Conservation (phyloP, 2,329 filamentous ascomycete genomes). For the Paecilomyces sp. region DNA sequence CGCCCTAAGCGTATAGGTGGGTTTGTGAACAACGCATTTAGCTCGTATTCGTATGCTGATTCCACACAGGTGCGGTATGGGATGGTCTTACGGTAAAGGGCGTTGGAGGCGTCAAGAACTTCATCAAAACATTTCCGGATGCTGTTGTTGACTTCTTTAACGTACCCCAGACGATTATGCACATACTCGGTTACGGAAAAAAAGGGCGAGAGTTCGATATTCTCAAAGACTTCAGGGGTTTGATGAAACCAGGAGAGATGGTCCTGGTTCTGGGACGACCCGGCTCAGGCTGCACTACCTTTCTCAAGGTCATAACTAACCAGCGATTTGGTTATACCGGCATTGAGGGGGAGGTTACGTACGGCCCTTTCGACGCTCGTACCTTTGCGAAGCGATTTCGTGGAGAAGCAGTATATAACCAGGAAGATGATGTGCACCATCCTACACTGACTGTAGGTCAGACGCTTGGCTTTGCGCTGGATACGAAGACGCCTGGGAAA, state of each 20-base stretch:
- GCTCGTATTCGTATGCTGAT: background rate
- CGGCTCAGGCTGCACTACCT: constrained; percentile 61
- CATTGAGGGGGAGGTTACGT: constrained; percentile 48
- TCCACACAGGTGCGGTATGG: constrained; percentile 62
- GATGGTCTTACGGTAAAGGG: constrained; percentile 64
- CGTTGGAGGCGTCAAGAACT: constrained; percentile 56
- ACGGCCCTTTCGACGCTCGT: constrained; percentile 49
- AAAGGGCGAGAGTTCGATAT: constrained; percentile 10
- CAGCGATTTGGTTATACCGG: constrained; percentile 54
- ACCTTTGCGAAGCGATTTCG: constrained; percentile 44
- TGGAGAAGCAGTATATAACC: constrained; percentile 60
- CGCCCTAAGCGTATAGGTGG: constrained; percentile 65
- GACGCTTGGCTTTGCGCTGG: constrained; percentile 66
- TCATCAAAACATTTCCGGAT: constrained; percentile 42
- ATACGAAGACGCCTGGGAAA: constrained; percentile 60
- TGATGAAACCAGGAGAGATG: constrained; percentile 33
- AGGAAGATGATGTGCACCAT: constrained; percentile 71
- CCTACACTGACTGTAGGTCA: constrained; percentile 69
- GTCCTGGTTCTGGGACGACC: constrained; percentile 34
- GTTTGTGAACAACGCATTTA: background rate
- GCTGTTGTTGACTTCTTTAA: constrained; percentile 47
- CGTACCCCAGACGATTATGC: constrained; percentile 41
- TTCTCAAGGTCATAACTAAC: constrained; percentile 74
- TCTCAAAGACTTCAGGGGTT: constrained; percentile 20
- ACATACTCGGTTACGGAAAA: constrained; percentile 29